Evolutionary conservation across 768 basidiomycete genomes (phyloP).

Genomic region (Kwoniella heveanensis): DNA sequence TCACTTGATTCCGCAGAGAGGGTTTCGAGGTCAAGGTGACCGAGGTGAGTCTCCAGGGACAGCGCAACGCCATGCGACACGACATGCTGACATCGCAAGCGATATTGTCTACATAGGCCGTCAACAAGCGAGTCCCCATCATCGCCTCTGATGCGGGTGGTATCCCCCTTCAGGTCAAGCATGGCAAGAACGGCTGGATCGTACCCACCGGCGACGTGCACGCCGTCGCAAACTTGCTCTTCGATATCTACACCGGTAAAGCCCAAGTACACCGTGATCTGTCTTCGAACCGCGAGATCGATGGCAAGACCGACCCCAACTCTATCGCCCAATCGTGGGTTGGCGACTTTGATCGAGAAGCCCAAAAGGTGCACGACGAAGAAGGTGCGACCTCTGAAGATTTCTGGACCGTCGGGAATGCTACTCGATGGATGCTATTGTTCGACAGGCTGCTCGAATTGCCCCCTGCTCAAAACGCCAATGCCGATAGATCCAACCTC

Average conservation of each 20-base stretch:
- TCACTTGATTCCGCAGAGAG: constrained; percentile 61
- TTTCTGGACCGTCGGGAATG: constrained; percentile 55
- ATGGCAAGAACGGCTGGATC: constrained; percentile 86
- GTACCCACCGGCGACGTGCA: constrained; percentile 75
- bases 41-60: constrained; percentile 37
- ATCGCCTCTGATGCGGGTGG: constrained; percentile 85
- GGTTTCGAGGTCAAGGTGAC: constrained; percentile 98
- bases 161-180: constrained; percentile 85
- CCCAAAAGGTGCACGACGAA: constrained; percentile 41
- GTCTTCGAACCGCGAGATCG: constrained; percentile 15
- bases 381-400: constrained; percentile 46
- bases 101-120: constrained; percentile 63
- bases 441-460: constrained; percentile 33
- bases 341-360: constrained; percentile 35
- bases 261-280: constrained; percentile 24
- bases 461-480: constrained; percentile 3
- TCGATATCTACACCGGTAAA: constrained; percentile 74
- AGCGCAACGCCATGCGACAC: too few relatives aligned
- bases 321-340: constrained; percentile 47
- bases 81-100: too few relatives aligned
- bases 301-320: constrained; percentile 46
- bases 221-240: constrained; percentile 73
- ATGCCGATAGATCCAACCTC: constrained; percentile 2
- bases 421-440: constrained; percentile 50
- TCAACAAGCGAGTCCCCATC: constrained; percentile 84